Evolutionary conservation across 2,329 filamentous ascomycete species (phyloP).

Genomic region (Penicillium sp.): DNA sequence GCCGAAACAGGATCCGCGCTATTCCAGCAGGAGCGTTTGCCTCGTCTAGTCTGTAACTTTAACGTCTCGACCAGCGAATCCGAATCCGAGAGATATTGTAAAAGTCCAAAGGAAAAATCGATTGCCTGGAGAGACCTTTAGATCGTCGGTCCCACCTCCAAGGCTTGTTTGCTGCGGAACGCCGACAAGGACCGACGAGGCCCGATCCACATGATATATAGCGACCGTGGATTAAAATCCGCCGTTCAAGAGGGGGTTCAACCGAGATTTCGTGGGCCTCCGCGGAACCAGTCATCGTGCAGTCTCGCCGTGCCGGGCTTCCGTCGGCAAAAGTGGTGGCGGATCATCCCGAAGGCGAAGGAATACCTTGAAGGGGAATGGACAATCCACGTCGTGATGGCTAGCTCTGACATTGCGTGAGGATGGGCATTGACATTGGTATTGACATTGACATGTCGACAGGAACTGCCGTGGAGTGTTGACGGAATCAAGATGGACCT

Average conservation of each 20-base stretch:
- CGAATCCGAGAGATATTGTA: background rate
- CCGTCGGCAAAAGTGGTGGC: conserved; percentile 22
- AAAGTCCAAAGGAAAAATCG: background rate
- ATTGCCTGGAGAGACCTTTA: background rate
- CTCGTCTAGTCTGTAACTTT: too few species aligned
- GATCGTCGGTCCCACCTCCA: conserved; percentile 2
- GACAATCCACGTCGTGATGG: too few species aligned
- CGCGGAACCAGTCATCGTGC: conserved; percentile 22
- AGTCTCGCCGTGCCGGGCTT: conserved; percentile 23
- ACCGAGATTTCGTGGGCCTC: conserved; percentile 6
- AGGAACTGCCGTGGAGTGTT: too few species aligned
- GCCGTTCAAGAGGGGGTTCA: conserved; percentile 11
- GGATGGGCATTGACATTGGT: too few species aligned
- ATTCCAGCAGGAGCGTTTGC: too few species aligned
- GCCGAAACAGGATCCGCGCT: too few species aligned
- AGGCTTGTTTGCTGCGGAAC: conserved; percentile 6
- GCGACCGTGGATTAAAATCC: conserved; percentile 17
- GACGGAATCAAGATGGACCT: too few species aligned
- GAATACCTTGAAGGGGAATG: too few species aligned
- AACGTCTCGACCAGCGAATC: too few species aligned
- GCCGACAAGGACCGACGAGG: conserved; percentile 24
- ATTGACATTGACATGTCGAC: too few species aligned
- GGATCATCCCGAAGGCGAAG: conserved; percentile 9
- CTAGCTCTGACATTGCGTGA: too few species aligned
- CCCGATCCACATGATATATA: conserved; percentile 14